Base-by-base conservation (phyloP, 306 rosid genomes). In the Casuarina glauca region DNA sequence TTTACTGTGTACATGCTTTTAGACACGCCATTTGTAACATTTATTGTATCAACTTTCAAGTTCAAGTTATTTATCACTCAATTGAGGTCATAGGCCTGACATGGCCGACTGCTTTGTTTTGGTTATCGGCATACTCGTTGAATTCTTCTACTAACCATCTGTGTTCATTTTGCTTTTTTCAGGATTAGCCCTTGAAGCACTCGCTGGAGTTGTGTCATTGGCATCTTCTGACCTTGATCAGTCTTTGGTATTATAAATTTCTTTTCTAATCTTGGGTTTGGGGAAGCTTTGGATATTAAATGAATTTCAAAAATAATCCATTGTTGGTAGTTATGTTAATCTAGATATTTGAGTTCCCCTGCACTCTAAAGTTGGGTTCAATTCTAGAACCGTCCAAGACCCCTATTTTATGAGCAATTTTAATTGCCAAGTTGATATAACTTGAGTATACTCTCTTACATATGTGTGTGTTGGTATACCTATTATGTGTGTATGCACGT, bases 161-260 rank as follows among this genome's bases (percentile, higher is more conserved):
- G 36, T 9, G 70, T 57, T 73, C 70, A 12, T 78, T 19, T 35
- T 69, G 61, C 64, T 42, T 77, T 69, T 81, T 78, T 71, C 91
- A 87, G 91, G 99, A 77, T 86, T 96, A 80, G 99, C 99, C 8
- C 86, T 96, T 83, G 97, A 96, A 93, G 89, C 98, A 17, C 93
- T 96, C 72, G 93, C 96, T 78, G 97, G 94, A 84, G 94, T 91
- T 76, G 62, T 96, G 77, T 85, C 96, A 72, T 88, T 96, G 60
- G 89, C 98, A 45, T 91, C 98, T 54, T 87, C 98, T 35, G 98
- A 93, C 70, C 82, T 96, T 80, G 97, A 93, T 73, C 94, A 84
- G 61, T 82, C 86, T 43, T 76, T 80, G 98, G 99, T 96, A 86
- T 73, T 76, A 9, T 26, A 20, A 43, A 45, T 70, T 77, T 73